These are phyloP conservation scores for Colletotrichum phormii DNA, from an alignment of 2,329 filamentous ascomycete species.

Conservation along the genomic window DNA sequence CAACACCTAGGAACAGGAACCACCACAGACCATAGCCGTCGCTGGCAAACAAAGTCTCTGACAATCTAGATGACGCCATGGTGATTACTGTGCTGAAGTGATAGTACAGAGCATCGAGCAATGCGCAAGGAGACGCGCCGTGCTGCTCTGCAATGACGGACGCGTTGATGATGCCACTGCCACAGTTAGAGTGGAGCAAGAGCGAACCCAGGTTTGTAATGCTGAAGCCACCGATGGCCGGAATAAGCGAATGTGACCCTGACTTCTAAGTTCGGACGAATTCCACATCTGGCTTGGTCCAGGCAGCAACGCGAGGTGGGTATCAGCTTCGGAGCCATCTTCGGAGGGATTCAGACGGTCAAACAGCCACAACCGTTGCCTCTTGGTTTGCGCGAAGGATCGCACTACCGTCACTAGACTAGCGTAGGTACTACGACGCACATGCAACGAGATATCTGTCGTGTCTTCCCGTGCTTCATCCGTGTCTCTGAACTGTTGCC, in stretches of 20 bases:
- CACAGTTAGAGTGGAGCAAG: not conserved
- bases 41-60: not conserved
- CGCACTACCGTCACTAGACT: not conserved
- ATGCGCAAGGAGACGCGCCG: not conserved
- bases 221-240: not conserved
- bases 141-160: not conserved
- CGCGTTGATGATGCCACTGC: not conserved
- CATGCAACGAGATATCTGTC: not conserved
- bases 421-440: not conserved
- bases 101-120: not conserved
- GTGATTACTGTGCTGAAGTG: not conserved
- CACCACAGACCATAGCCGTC: not conserved
- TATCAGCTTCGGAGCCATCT: not conserved
- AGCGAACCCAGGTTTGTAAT: not conserved
- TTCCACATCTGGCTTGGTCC: not conserved
- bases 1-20: not conserved
- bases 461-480: not conserved
- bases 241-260: not conserved
- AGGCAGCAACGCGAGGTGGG: not conserved
- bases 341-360: not conserved
- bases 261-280: not conserved
- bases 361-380: not conserved
- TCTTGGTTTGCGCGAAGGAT: not conserved
- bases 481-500: not conserved
- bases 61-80: not conserved